phyloP scores from a whole-genome alignment of 2,329 filamentous ascomycete species.

The Aspergillus bombycis region DNA sequence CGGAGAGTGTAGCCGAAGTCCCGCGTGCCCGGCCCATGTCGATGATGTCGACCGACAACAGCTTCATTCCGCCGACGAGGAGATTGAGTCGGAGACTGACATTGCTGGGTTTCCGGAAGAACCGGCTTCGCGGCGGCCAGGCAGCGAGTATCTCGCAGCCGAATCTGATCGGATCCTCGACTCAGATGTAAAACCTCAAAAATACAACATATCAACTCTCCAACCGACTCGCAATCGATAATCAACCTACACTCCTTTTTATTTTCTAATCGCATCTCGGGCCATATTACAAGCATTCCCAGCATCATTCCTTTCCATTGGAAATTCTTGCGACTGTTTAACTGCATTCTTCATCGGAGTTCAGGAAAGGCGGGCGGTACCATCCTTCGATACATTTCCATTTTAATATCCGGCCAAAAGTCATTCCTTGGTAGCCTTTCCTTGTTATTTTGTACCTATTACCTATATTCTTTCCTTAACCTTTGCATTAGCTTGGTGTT shows the following conservation, averaged over 20 bases:
- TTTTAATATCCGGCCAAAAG: conserved; percentile 15
- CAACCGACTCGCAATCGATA: neutral
- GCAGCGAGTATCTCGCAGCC: conserved; percentile 35
- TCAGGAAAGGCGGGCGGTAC: conserved; percentile 6
- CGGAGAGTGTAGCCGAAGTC: conserved; percentile 13
- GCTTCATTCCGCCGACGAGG: conserved; percentile 22
- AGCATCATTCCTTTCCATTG: neutral
- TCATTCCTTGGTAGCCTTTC: conserved; percentile 3
- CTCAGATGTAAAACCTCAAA: conserved; percentile 21
- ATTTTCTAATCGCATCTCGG: neutral
- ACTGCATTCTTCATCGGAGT: conserved; percentile 7
- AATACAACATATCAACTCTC: neutral
- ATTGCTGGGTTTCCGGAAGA: conserved; percentile 28
- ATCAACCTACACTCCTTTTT: neutral
- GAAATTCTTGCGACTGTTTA: neutral
- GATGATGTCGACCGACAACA: conserved; percentile 27
- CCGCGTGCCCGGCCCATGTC: conserved; percentile 30
- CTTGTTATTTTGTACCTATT: conserved; percentile 1
- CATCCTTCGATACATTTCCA: neutral
- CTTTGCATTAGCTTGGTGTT: conserved; percentile 16
- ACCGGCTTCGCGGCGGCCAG: conserved; percentile 16
- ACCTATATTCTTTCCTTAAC: conserved; percentile 14
- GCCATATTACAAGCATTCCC: neutral
- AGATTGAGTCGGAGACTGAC: conserved; percentile 31
- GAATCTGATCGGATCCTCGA: conserved; percentile 38